Evolutionary conservation across 106 monocot genomes (phyloP).

Genomic region (Amphibolis antarctica): DNA sequence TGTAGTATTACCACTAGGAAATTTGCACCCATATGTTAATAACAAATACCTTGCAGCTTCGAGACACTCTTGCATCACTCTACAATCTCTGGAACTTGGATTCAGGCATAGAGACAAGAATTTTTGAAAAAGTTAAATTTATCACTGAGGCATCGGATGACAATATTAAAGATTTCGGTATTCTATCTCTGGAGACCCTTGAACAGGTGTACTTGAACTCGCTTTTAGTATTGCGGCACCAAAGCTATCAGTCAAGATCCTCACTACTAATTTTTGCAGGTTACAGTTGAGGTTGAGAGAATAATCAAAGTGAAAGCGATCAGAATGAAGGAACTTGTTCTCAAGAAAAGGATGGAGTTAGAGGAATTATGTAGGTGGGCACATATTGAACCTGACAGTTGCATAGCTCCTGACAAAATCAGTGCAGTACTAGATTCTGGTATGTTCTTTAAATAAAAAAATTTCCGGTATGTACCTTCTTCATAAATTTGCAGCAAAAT

Average conservation of each 20-base stretch:
- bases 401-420: conserved; percentile 59
- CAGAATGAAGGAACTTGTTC: conserved; percentile 83
- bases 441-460: conserved; percentile 14
- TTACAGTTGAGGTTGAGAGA: conserved; percentile 65
- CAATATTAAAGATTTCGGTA: conserved; percentile 31
- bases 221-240: not conserved
- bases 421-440: conserved; percentile 82
- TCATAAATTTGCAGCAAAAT: conserved; percentile 1
- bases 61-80: conserved; percentile 48
- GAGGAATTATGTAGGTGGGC: conserved; percentile 80
- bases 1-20: no score
- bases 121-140: conserved; percentile 39
- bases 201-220: conserved; percentile 39
- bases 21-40: no score
- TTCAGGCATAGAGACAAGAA: conserved; percentile 53
- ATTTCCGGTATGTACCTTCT: no score
- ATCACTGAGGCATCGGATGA: conserved; percentile 37
- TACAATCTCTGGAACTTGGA: conserved; percentile 70
- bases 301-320: conserved; percentile 73
- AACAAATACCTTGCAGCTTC: conserved; percentile 54
- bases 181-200: conserved; percentile 54
- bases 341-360: conserved; percentile 56
- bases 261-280: conserved; percentile 30
- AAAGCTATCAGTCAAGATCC: not conserved
- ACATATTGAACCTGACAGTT: conserved; percentile 77